phyloP scores from a whole-genome alignment of 805 yeast species.

The Saccharomycopsis javanensis region DNA sequence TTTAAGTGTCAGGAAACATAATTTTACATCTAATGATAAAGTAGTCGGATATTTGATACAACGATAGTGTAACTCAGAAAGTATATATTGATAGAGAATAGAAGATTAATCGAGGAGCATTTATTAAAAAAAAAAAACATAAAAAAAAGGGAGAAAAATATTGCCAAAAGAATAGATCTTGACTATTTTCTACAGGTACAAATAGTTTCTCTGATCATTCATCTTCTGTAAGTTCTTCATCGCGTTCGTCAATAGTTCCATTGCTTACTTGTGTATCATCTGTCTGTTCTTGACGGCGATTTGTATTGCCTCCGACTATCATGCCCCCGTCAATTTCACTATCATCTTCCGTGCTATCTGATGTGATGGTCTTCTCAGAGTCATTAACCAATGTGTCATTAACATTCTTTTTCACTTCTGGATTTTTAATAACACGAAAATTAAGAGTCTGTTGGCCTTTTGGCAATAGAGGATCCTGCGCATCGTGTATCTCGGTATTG shows the following conservation, averaged over 20 bases:
- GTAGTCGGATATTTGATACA: too few relatives aligned
- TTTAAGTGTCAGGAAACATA: too few relatives aligned
- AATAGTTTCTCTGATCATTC: background rate
- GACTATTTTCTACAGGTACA: too few relatives aligned
- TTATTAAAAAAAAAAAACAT: too few relatives aligned
- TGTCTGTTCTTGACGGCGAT: background rate
- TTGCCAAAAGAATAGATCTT: too few relatives aligned
- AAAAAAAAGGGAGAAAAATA: too few relatives aligned
- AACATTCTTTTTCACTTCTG: background rate
- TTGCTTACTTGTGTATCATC: slow-evolving; percentile 3
- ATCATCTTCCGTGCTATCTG: slow-evolving; percentile 3
- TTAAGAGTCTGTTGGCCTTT: slow-evolving; percentile 36
- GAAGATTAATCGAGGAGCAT: too few relatives aligned
- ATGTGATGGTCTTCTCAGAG: slow-evolving; percentile 5
- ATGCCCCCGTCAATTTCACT: background rate
- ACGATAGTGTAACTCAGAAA: too few relatives aligned
- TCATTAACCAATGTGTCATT: background rate
- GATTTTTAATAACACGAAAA: slow-evolving; percentile 21
- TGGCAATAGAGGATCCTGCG: slow-evolving; percentile 21
- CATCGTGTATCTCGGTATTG: slow-evolving; percentile 2
- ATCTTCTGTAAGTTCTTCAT: slow-evolving; percentile 10
- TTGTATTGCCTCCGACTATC: background rate
- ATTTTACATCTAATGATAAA: too few relatives aligned
- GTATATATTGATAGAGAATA: too few relatives aligned
- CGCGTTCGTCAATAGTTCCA: background rate